phyloP scores from a whole-genome alignment of 148 eudicot genomes.

The Pharnaceum exiguum region DNA sequence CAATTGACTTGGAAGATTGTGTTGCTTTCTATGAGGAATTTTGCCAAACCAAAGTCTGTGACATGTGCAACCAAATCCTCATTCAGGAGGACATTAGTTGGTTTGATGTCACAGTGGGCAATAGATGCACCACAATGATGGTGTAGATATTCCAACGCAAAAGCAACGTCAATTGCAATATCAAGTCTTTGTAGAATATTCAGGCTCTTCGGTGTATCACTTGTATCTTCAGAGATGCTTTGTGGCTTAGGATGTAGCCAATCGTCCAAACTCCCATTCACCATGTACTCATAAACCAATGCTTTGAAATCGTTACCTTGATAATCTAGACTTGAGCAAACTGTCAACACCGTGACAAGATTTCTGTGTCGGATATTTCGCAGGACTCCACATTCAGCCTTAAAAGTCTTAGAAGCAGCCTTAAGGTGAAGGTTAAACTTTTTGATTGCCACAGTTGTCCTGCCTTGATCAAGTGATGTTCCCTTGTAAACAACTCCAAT shows the following conservation, averaged over 20 bases:
- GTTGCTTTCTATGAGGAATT: background rate
- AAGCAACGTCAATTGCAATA: constrained; percentile 22
- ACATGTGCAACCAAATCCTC: constrained; percentile 23
- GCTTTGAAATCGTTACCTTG: too few species aligned
- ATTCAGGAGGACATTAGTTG: constrained; percentile 23
- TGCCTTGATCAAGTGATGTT: background rate
- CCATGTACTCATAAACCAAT: too few species aligned
- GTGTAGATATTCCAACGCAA: constrained; percentile 30
- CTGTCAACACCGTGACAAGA: background rate
- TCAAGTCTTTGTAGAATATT: background rate
- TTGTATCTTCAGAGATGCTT: background rate
- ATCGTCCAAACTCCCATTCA: too few species aligned
- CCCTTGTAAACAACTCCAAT: constrained; percentile 17
- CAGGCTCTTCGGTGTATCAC: background rate
- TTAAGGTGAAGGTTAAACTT: background rate
- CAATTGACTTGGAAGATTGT: background rate
- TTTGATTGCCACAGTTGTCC: background rate
- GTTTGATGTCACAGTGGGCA: constrained; percentile 27
- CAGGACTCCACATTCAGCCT: background rate
- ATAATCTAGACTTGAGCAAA: background rate
- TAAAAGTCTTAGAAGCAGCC: background rate
- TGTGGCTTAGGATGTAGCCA: background rate
- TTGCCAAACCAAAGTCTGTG: constrained; percentile 32
- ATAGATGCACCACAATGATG: constrained; percentile 3
- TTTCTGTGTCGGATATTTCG: background rate